phyloP scores from a whole-genome alignment of 2,329 filamentous ascomycete genomes.

The Lachnellula hyalina region DNA sequence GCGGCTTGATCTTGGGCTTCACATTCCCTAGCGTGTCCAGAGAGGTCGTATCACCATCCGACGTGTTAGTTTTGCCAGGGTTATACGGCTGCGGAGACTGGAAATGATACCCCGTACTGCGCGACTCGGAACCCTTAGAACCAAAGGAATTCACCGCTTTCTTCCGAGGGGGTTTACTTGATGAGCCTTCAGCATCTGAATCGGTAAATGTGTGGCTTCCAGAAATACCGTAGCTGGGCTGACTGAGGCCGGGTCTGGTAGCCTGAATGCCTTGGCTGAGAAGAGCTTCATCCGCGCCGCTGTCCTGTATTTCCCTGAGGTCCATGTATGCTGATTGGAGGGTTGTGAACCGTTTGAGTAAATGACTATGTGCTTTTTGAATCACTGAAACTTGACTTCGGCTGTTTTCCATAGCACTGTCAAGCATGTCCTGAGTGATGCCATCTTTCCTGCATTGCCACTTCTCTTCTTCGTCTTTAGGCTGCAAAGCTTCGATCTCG shows the following conservation, averaged over 20 bases:
- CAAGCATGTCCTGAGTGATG: slow-evolving; percentile 15
- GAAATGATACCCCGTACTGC: slow-evolving; percentile 3
- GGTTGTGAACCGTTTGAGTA: slow-evolving; percentile 46
- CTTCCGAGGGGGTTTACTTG: neutral
- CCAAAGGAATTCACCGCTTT: neutral
- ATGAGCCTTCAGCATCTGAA: too few relatives aligned
- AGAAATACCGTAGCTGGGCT: neutral
- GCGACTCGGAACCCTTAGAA: neutral
- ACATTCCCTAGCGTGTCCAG: slow-evolving; percentile 33
- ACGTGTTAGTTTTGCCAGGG: slow-evolving; percentile 1
- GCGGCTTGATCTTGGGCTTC: slow-evolving; percentile 41
- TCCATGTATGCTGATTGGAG: slow-evolving; percentile 40
- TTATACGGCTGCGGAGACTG: slow-evolving; percentile 5
- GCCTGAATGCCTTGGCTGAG: slow-evolving; percentile 4
- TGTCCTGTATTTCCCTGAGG: slow-evolving; percentile 31
- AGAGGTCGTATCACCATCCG: slow-evolving; percentile 4
- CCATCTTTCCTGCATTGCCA: slow-evolving; percentile 1
- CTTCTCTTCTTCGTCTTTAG: slow-evolving; percentile 12
- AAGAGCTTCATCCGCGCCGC: neutral
- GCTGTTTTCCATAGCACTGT: slow-evolving; percentile 16
- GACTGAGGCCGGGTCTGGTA: neutral
- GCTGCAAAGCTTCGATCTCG: slow-evolving; percentile 42
- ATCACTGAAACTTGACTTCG: slow-evolving; percentile 39
- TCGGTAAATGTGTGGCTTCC: too few relatives aligned
- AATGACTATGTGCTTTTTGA: slow-evolving; percentile 45